Evolutionary conservation across 2,329 filamentous ascomycete genomes (phyloP).

Genomic region (Raffaelea arxii): DNA sequence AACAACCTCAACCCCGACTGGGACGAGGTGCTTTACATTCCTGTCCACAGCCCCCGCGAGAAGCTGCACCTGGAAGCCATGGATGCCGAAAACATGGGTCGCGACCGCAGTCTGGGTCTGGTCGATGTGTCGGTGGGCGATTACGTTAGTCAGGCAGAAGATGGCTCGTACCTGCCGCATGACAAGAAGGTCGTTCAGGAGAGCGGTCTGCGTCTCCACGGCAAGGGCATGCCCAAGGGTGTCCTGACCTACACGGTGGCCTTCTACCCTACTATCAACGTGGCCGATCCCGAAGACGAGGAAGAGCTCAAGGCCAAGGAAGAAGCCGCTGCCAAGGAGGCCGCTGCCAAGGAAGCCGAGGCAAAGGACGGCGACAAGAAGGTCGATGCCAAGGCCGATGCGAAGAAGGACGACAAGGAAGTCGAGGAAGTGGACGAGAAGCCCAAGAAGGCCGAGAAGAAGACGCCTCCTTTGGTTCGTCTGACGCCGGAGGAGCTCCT

Average conservation of each 20-base stretch:
- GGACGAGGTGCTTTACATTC: slow-evolving; percentile 92
- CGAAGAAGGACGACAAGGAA: slow-evolving; percentile 8
- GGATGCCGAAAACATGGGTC: slow-evolving; percentile 88
- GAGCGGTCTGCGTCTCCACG: slow-evolving; percentile 63
- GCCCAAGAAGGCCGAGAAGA: slow-evolving; percentile 27
- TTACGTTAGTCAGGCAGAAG: slow-evolving; percentile 67
- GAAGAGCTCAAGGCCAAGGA: slow-evolving; percentile 45
- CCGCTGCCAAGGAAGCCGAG: not conserved
- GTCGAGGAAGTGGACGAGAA: slow-evolving; percentile 5
- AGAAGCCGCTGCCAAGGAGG: slow-evolving; percentile 16
- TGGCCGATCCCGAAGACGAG: slow-evolving; percentile 83
- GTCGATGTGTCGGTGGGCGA: slow-evolving; percentile 70
- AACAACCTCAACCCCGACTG: slow-evolving; percentile 94
- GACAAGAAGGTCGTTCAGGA: slow-evolving; percentile 62
- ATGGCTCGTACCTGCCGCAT: slow-evolving; percentile 70
- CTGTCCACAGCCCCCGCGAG: slow-evolving; percentile 76
- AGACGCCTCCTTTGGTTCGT: slow-evolving; percentile 62
- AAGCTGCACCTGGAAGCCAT: slow-evolving; percentile 86
- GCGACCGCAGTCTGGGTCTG: slow-evolving; percentile 78
- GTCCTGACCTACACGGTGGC: slow-evolving; percentile 70
- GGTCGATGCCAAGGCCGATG: slow-evolving; percentile 14
- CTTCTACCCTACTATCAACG: slow-evolving; percentile 83
- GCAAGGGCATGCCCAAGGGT: slow-evolving; percentile 68
- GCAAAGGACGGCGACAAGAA: slow-evolving; percentile 25
- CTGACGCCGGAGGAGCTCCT: slow-evolving; percentile 72